Conservation (phyloP, 805 yeast species). For the Nadsonia fulvescens region DNA sequence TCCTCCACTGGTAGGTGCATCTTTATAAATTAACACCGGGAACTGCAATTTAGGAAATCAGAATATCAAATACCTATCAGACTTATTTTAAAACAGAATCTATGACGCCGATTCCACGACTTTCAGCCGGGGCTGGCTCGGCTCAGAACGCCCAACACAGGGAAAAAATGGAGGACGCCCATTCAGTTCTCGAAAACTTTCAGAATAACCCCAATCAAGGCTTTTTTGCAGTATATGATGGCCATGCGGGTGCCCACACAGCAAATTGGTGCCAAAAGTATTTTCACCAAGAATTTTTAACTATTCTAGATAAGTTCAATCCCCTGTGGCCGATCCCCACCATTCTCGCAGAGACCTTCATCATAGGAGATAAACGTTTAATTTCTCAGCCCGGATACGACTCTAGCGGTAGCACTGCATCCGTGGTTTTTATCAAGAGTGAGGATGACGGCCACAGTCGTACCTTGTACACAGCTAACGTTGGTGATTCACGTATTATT, state of each 20-base stretch:
- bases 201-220: slow-evolving; percentile 78
- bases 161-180: slow-evolving; percentile 90
- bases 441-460: slow-evolving; percentile 29
- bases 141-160: slow-evolving; percentile 68
- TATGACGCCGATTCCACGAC: no score
- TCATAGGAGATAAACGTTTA: slow-evolving; percentile 54
- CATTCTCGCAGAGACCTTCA: slow-evolving; percentile 43
- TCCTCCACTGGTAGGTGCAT: no score
- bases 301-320: slow-evolving; percentile 22
- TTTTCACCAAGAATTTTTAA: slow-evolving; percentile 35
- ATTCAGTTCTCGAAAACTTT: slow-evolving; percentile 78
- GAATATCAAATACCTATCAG: no score
- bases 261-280: slow-evolving; percentile 88
- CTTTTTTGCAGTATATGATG: slow-evolving; percentile 88
- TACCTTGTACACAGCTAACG: slow-evolving; percentile 83
- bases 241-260: slow-evolving; percentile 88
- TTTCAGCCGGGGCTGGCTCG: no score
- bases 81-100: no score
- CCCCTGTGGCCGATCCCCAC: slow-evolving; percentile 1
- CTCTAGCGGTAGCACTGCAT: slow-evolving; percentile 92
- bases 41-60: no score
- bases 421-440: slow-evolving; percentile 81
- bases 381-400: slow-evolving; percentile 41
- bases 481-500: slow-evolving; percentile 81
- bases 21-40: no score